These are phyloP conservation scores for Lactarius sp. DNA, from an alignment of 768 basidiomycete genomes.

Conservation along the genomic window DNA sequence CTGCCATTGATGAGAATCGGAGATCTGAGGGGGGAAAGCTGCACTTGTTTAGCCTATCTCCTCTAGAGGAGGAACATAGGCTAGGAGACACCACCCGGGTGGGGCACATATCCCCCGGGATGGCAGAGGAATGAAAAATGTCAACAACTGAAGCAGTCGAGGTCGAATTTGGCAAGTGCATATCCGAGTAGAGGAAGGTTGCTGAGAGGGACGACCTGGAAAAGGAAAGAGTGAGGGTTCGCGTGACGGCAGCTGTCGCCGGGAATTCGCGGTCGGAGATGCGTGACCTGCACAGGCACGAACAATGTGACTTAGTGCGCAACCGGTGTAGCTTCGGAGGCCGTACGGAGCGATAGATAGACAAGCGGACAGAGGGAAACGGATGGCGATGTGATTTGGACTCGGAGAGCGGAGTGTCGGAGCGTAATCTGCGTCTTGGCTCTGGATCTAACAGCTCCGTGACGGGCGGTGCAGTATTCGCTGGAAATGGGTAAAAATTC, in stretches of 20 bases:
- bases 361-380: background rate
- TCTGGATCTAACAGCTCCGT: slow-evolving; percentile 16
- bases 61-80: background rate
- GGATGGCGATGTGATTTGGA: background rate
- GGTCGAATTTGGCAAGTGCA: slow-evolving; percentile 11
- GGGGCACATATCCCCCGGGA: background rate
- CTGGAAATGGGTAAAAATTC: slow-evolving; percentile 20
- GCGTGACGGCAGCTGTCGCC: slow-evolving; percentile 23
- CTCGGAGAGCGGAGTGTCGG: background rate
- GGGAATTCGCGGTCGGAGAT: slow-evolving; percentile 16
- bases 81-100: background rate
- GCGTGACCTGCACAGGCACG: slow-evolving; percentile 9
- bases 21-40: slow-evolving; percentile 4
- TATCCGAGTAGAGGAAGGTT: slow-evolving; percentile 5
- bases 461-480: slow-evolving; percentile 14
- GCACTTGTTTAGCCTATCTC: background rate
- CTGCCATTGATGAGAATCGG: background rate
- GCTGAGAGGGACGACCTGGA: background rate
- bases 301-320: background rate
- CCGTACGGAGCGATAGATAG: background rate
- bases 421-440: background rate
- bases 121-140: slow-evolving; percentile 5
- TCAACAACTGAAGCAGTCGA: background rate
- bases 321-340: background rate
- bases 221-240: slow-evolving; percentile 15